These are phyloP conservation scores for Biscutella laevigata DNA, from an alignment of 441 rosid species.

Conservation along the genomic window DNA sequence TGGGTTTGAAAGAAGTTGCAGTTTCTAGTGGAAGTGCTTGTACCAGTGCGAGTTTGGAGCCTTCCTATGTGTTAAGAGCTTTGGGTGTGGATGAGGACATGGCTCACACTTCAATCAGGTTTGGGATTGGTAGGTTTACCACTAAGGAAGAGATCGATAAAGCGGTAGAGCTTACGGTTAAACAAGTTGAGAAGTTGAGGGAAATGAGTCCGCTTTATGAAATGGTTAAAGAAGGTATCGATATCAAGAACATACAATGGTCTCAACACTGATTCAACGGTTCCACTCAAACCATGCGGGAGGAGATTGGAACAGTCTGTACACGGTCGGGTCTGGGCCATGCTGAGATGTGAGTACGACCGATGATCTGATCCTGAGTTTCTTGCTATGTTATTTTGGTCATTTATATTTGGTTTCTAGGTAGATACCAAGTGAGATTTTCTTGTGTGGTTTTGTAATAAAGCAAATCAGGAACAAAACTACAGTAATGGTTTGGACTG, in stretches of 20 bases:
- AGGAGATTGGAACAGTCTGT: background rate
- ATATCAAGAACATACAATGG: constrained; percentile 87
- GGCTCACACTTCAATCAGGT: constrained; percentile 96
- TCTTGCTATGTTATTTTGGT: constrained; percentile 6
- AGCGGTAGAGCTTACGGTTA: constrained; percentile 72
- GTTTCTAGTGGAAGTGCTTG: constrained; percentile 98
- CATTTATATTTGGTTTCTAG: background rate
- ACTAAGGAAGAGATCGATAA: constrained; percentile 76
- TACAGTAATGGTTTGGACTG: background rate
- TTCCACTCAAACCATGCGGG: background rate
- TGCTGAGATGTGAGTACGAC: constrained; percentile 9
- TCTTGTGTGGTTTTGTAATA: constrained; percentile 21
- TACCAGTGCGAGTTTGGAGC: constrained; percentile 93
- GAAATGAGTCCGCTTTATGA: constrained; percentile 97
- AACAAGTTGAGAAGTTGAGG: constrained; percentile 82
- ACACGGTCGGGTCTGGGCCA: background rate
- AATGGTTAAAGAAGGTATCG: constrained; percentile 86
- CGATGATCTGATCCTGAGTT: constrained; percentile 2
- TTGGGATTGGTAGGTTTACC: constrained; percentile 93
- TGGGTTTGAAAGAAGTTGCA: constrained; percentile 98
- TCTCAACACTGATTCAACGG: constrained; percentile 57
- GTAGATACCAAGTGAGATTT: constrained; percentile 15
- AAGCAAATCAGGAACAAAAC: constrained; percentile 15
- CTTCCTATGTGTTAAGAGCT: constrained; percentile 87
- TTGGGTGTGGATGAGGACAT: constrained; percentile 93